These are phyloP conservation scores for Salvia hispanica DNA, from an alignment of 257 asterid genomes.

Conservation along the genomic window DNA sequence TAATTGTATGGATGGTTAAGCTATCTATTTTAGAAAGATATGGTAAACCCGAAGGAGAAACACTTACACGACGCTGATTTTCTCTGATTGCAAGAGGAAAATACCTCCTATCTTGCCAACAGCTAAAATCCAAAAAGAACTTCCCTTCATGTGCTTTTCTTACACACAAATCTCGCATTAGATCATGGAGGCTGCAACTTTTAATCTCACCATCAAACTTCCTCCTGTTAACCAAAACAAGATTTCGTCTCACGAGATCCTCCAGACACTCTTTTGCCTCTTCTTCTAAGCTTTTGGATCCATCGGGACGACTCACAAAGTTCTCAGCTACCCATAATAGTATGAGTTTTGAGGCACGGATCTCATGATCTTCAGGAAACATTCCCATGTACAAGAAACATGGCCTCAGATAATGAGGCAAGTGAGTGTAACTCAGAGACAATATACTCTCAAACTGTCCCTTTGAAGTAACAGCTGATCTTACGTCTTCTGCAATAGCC, in stretches of 20 bases:
- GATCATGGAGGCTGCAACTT: background rate
- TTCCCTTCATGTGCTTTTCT: background rate
- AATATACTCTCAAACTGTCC: background rate
- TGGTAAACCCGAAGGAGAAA: background rate
- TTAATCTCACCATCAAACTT: slow-evolving; percentile 13
- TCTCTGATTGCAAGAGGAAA: background rate
- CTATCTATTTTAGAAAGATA: background rate
- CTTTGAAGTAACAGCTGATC: background rate
- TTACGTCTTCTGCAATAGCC: background rate
- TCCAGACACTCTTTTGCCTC: slow-evolving; percentile 5
- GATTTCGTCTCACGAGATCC: slow-evolving; percentile 3
- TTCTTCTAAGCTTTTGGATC: background rate
- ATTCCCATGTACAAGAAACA: slow-evolving; percentile 7
- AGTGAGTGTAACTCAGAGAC: background rate
- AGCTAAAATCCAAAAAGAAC: background rate
- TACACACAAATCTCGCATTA: background rate
- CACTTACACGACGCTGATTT: background rate
- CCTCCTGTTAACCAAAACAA: background rate
- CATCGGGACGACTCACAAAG: background rate
- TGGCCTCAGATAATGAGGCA: slow-evolving; percentile 17
- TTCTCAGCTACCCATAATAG: slow-evolving; percentile 11
- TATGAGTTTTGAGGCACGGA: background rate
- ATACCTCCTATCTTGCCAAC: background rate
- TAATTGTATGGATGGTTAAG: background rate
- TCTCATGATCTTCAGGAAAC: background rate